Conservation (phyloP, 2,329 filamentous ascomycete species). For the Neofusicoccum sp. region DNA sequence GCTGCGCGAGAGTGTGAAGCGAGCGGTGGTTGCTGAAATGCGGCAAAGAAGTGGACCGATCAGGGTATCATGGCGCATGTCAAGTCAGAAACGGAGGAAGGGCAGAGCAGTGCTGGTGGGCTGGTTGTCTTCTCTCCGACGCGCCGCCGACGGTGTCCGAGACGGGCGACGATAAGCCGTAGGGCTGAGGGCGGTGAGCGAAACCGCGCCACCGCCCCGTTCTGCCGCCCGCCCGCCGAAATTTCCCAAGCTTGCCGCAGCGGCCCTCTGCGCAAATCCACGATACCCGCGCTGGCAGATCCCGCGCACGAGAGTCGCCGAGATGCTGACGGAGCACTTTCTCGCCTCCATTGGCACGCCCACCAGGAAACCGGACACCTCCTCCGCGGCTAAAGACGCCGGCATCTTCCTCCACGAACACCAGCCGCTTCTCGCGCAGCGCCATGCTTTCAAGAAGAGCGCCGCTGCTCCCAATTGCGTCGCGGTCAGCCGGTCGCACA, state of each 20-base stretch:
- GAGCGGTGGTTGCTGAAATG: not conserved
- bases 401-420: conserved; percentile 84
- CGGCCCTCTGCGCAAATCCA: not conserved
- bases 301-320: not conserved
- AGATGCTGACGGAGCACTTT: conserved; percentile 53
- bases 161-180: conserved; percentile 1
- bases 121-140: not conserved
- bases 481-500: conserved; percentile 74
- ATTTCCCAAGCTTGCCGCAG: conserved; percentile 7
- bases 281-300: conserved; percentile 8
- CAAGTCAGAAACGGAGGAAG: not conserved
- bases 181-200: conserved; percentile 9
- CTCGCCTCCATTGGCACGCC: conserved; percentile 48
- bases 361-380: conserved; percentile 43
- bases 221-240: conserved; percentile 3
- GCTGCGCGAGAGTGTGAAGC: not conserved
- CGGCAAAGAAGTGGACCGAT: not conserved
- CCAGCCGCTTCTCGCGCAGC: conserved; percentile 73
- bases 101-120: not conserved
- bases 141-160: conserved; percentile 15
- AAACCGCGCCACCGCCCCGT: not conserved
- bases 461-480: conserved; percentile 75
- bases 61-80: conserved; percentile 13
- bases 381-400: conserved; percentile 66
- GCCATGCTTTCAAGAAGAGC: conserved; percentile 86